Evolutionary conservation across 2,329 filamentous ascomycete species (phyloP).

Genomic region (Aspergillus chevalieri): DNA sequence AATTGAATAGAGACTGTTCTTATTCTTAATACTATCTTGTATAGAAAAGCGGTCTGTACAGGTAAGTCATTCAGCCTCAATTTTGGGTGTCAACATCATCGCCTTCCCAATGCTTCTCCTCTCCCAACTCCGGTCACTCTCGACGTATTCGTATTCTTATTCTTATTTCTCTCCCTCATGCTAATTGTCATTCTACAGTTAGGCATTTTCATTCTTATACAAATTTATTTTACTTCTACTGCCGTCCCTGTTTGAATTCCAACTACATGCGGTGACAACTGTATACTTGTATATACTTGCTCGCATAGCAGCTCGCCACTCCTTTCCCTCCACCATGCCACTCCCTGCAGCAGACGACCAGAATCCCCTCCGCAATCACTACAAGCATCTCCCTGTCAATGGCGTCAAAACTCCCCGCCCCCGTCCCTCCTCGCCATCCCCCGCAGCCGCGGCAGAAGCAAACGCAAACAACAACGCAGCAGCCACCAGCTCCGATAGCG

Average conservation of each 20-base stretch:
- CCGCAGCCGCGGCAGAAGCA: not conserved
- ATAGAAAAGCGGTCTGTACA: not conserved
- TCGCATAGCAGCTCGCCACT: not conserved
- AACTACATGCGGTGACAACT: constrained; percentile 4
- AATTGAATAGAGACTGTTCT: not conserved
- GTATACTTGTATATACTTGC: not conserved
- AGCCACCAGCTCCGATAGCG: constrained; percentile 28
- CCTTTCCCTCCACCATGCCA: constrained; percentile 1
- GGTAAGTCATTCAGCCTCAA: not conserved
- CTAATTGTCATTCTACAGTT: not conserved
- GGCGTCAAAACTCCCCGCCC: not conserved
- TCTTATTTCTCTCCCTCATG: not conserved
- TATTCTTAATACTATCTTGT: not conserved
- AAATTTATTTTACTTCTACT: not conserved
- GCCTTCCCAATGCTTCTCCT: not conserved
- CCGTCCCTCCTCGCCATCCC: not conserved
- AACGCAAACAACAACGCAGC: not conserved
- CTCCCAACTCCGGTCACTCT: not conserved
- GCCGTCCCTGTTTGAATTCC: not conserved
- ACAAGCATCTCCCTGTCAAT: not conserved
- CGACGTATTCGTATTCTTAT: constrained; percentile 1
- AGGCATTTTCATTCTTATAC: not conserved
- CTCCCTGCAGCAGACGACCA: constrained; percentile 2
- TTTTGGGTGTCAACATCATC: not conserved
- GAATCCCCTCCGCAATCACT: not conserved